Base-by-base conservation (phyloP, 225 moss, liverwort and hornwort genomes). In the Climacium dendroides region DNA sequence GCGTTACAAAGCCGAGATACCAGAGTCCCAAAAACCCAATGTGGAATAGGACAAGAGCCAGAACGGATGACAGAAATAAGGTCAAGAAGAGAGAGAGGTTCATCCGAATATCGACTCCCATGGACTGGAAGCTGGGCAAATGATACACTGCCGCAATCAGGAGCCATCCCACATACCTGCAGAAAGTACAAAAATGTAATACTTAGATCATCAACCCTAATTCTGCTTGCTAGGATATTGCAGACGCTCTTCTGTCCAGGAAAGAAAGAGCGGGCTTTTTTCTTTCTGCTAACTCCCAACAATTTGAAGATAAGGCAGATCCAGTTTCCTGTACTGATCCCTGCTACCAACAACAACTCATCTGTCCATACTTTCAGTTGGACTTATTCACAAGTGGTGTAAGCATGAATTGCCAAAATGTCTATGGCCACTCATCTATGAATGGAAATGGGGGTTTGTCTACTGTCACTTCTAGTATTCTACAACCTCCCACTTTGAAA, bases 91-190 rank as follows among this genome's bases (percentile, higher is more conserved):
- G 95, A 47, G 98, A 99, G 74, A 99, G 87, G 76, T 97, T 99
- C 97, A 99, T 97, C 64, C 98, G 96, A 77, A 99, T 94, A 89
- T 99, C 98, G 35, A 99, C 98, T 86, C 98, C 98, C 98, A 99
- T 99, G 11, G 98, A 96, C 85, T 99, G 98, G 86, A 99, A 97
- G 92, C 98, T 99, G 82, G 98, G 98, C 84, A 99, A 87, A 87
- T 99, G 98, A 78, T 99, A 97, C 77, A 99, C 95, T 57, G 98
- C 96, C 69, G 98, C 98, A 91, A 99, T 82, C 75, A 97, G 83
- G 29, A 99, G 92, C 98, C 98, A 99, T 57, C 94, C 97, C 30
- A 98, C 96, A 61, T 98, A 98, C 98, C 98, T 98, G 93, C 88
- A 93, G 58, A 74, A 63, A 64, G 41, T 25, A 43, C 64, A 41